Conservation (phyloP, 2,329 filamentous ascomycete species). For the Chaetomium sp. region DNA sequence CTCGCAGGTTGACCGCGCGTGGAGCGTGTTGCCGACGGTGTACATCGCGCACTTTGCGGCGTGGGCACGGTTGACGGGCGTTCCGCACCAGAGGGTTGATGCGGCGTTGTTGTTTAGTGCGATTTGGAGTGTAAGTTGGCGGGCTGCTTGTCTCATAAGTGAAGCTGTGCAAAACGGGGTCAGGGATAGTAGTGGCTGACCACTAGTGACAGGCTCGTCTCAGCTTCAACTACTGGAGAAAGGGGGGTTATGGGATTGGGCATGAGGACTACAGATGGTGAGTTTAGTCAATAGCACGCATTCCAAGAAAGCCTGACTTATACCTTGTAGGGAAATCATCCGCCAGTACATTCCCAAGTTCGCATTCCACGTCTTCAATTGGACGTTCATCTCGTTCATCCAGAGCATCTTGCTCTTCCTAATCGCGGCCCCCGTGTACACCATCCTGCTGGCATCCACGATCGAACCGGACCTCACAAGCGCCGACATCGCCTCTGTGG, state of each 20-base stretch:
- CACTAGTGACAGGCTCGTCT: constrained; percentile 55
- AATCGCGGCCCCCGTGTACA: constrained; percentile 71
- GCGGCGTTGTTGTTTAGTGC: constrained; percentile 62
- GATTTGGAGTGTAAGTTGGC: constrained; percentile 67
- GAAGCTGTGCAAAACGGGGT: neutral
- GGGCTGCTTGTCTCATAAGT: neutral
- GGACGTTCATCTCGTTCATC: constrained; percentile 77
- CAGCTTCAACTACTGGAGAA: constrained; percentile 96
- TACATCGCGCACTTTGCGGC: constrained; percentile 78
- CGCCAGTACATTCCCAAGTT: constrained; percentile 55
- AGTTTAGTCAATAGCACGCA: constrained; percentile 7
- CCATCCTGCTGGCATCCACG: constrained; percentile 66
- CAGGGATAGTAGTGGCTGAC: constrained; percentile 24
- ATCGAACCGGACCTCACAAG: constrained; percentile 46
- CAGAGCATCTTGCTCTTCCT: constrained; percentile 78
- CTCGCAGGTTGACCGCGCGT: constrained; percentile 90
- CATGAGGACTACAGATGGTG: constrained; percentile 92
- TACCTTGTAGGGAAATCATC: constrained; percentile 53
- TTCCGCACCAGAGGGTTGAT: constrained; percentile 66
- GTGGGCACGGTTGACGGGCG: constrained; percentile 72
- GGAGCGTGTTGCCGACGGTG: constrained; percentile 81
- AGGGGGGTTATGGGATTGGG: constrained; percentile 81
- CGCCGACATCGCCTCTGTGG: constrained; percentile 44
- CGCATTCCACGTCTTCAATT: constrained; percentile 77
- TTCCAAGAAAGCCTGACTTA: constrained; percentile 20